Evolutionary conservation across 208 protist species (phyloP), one percentile per base, ranked within the genome.

Genomic region (Crithidia expoeki): DNA sequence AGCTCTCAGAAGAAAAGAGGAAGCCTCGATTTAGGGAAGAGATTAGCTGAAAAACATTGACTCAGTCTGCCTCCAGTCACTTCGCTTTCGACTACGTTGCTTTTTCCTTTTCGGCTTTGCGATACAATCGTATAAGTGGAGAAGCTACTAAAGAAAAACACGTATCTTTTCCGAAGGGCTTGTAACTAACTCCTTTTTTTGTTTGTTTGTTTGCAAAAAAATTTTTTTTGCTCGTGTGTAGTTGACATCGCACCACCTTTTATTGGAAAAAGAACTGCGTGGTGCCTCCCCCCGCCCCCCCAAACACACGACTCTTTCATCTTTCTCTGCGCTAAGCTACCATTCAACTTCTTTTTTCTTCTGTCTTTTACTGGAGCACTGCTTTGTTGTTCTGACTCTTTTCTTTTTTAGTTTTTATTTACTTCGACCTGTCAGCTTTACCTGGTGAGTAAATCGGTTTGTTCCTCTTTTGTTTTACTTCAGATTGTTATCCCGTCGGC

Each of bases 81-180:
- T 50, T 30, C 4, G 51, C 28, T 40, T 30, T 55, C 9, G 38
- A 0, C 55, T 62, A 16, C 42, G 21, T 5, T 47, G 23, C 17
- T 62, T 33, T 44, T 46, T 52, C 32, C 28, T 60, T 28, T 52
- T 12, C 32, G 19, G 46, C 32, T 55, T 53, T 63, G 30, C 44
- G 34, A 40, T 40, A 65, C 30, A 55, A 42, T 42, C 59, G 55
- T 65, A 65, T 42, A 65, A 52, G 59, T 65, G 32, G 38, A 65
- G 46, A 17, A 30, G 59, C 46, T 17, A 1, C 9, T 33, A n/a
- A 55, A 30, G 17, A 65, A 19, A 63, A 4, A 47, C 5, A 47
- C 42, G 42, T 47, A 47, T 47, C 42, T 21, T 17, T 47, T 21
- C 42, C 42, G 42, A 47, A 47, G 42, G 16, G 47, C 47, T 52